Conservation (phyloP, 441 rosid genomes). For the Jatropha multifida region DNA sequence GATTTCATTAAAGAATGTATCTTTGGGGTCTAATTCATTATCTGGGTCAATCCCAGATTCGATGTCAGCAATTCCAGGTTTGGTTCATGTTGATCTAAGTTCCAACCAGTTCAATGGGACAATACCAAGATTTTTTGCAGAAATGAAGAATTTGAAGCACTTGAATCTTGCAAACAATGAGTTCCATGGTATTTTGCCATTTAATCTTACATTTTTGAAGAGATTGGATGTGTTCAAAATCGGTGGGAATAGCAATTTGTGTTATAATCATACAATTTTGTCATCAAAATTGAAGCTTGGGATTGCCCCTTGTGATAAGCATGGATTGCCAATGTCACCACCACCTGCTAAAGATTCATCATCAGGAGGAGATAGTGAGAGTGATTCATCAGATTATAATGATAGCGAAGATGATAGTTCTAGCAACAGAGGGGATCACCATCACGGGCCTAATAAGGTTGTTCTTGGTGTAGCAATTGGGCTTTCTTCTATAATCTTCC, state of each 20-base stretch:
- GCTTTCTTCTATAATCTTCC: conserved; percentile 81
- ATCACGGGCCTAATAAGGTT: conserved; percentile 85
- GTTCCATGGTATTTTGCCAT: conserved; percentile 82
- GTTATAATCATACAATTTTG: conserved; percentile 67
- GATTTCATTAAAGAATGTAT: conserved; percentile 61
- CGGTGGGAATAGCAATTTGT: conserved; percentile 71
- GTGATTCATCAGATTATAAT: conserved; percentile 56
- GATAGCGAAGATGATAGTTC: conserved; percentile 36
- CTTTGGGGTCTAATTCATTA: conserved; percentile 68
- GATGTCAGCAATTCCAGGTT: conserved; percentile 64
- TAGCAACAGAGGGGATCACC: conserved; percentile 39
- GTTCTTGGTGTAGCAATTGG: conserved; percentile 89
- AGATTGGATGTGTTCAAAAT: conserved; percentile 63
- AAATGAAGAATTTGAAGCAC: conserved; percentile 62
- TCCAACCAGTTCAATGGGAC: conserved; percentile 89
- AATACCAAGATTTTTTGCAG: conserved; percentile 64
- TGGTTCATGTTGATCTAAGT: conserved; percentile 80
- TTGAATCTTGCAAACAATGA: conserved; percentile 69
- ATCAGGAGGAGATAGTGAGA: conserved; percentile 30
- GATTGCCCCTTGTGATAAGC: conserved; percentile 77
- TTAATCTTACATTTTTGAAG: conserved; percentile 68
- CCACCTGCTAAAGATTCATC: conserved; percentile 71
- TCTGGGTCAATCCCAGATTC: conserved; percentile 87
- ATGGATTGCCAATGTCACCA: conserved; percentile 81
- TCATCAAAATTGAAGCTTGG: conserved; percentile 82